Percentiles rank a stretch among this genome's conserved stretches.
phyloP scores from a whole-genome alignment of 1,284 basidiomycete species.

The Tilletia indica region DNA sequence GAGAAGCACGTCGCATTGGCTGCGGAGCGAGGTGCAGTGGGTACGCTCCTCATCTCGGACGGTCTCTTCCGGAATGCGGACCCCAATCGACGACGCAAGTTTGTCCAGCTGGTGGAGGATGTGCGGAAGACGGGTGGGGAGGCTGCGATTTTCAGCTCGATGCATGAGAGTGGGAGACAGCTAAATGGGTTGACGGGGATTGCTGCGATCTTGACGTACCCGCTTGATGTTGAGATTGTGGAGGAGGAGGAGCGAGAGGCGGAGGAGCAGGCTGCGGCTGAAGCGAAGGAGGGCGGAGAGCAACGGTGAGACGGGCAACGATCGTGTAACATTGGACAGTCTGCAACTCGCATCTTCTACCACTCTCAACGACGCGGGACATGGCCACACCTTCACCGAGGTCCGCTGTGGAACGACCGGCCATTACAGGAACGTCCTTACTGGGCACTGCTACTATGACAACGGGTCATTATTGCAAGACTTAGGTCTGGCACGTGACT shows the following conservation, averaged over 20 bases:
- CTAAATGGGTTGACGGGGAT: constrained; percentile 92
- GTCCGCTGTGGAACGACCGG: no score
- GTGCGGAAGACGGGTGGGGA: constrained; percentile 86
- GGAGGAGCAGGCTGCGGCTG: constrained; percentile 14
- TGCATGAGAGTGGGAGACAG: constrained; percentile 90
- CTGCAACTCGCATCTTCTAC: not conserved
- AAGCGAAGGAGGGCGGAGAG: not conserved
- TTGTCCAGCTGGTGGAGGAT: constrained; percentile 83
- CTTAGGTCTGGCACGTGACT: no score
- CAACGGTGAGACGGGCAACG: no score
- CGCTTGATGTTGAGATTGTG: constrained; percentile 79
- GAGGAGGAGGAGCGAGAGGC: constrained; percentile 70
- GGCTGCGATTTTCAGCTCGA: constrained; percentile 92
- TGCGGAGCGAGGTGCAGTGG: constrained; percentile 87
- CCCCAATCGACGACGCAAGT: constrained; percentile 61
- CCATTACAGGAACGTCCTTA: no score
- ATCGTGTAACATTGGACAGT: not conserved
- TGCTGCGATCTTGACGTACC: constrained; percentile 92
- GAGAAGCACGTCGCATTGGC: constrained; percentile 89
- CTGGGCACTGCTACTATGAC: no score
- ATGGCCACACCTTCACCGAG: no score
- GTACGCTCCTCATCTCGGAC: constrained; percentile 91
- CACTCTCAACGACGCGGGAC: no score
- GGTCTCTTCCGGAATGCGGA: constrained; percentile 72
- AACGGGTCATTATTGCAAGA: no score